Evolutionary conservation across 768 basidiomycete species (phyloP).

Genomic region (Scleroderma bovista): DNA sequence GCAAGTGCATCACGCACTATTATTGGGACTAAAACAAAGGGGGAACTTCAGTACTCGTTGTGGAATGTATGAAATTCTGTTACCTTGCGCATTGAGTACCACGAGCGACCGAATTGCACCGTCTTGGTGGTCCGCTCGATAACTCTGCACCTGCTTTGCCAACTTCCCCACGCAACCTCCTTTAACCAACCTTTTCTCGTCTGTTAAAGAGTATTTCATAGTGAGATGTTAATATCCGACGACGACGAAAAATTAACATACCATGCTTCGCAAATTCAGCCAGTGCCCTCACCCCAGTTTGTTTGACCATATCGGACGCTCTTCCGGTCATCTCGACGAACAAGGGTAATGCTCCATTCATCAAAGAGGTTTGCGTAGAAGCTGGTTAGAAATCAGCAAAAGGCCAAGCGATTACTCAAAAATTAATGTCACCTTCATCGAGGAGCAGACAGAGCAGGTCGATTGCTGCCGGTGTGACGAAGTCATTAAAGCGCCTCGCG

Average conservation of each 20-base stretch:
- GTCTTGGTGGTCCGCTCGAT: slow-evolving; percentile 5
- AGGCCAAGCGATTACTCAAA: no score
- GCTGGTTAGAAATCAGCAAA: slow-evolving; percentile 9
- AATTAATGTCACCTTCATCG: slow-evolving; percentile 11
- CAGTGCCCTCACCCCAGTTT: slow-evolving; percentile 9
- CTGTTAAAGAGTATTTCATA: neutral
- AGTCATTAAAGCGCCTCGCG: slow-evolving; percentile 19
- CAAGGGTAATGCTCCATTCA: slow-evolving; percentile 11
- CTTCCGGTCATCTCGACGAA: slow-evolving; percentile 17
- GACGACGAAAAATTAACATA: neutral
- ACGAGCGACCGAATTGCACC: slow-evolving; percentile 16
- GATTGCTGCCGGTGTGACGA: slow-evolving; percentile 23
- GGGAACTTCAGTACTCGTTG: neutral
- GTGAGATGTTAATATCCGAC: neutral
- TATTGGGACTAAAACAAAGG: neutral
- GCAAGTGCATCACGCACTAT: slow-evolving; percentile 13
- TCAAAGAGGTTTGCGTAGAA: slow-evolving; percentile 14
- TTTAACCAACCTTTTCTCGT: neutral
- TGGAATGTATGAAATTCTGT: neutral
- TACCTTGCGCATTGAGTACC: slow-evolving; percentile 11
- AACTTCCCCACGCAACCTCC: slow-evolving; percentile 8
- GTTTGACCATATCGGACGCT: slow-evolving; percentile 17
- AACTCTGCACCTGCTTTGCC: slow-evolving; percentile 11
- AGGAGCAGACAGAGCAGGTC: slow-evolving; percentile 21
- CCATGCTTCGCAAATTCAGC: slow-evolving; percentile 14